Conservation (phyloP, 2,329 filamentous ascomycete species). For the Diaporthe destruens region DNA sequence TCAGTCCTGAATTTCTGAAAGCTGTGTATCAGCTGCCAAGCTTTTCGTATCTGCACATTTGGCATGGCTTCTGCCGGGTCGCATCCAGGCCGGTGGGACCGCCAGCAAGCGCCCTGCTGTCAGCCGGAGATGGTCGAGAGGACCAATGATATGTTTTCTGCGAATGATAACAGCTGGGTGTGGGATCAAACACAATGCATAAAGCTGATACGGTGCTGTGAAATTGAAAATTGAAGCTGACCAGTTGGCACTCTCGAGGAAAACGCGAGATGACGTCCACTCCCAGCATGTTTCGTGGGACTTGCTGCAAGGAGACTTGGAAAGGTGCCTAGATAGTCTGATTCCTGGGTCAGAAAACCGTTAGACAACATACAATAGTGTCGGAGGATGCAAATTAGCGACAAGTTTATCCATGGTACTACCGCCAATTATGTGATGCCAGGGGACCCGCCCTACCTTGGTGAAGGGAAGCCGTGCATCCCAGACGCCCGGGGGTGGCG, state of each 20-base stretch:
- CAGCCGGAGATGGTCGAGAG: not conserved
- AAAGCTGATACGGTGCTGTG: not conserved
- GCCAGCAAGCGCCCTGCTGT: not conserved
- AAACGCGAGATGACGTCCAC: not conserved
- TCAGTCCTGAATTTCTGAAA: not conserved
- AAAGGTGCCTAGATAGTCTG: not conserved
- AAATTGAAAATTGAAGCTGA: not conserved
- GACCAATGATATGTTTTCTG: not conserved
- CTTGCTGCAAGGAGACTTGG: not conserved
- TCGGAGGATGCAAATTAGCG: not conserved
- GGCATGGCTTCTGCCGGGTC: not conserved
- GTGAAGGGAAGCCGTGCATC: not conserved
- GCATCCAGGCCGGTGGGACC: not conserved
- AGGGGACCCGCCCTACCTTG: not conserved
- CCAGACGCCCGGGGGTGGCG: not conserved
- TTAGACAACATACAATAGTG: not conserved
- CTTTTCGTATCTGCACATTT: constrained; percentile 1
- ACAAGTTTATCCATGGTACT: not conserved
- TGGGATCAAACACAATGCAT: not conserved
- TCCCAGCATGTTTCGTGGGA: not conserved
- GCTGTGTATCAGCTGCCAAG: not conserved
- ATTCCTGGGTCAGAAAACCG: not conserved
- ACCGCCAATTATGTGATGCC: not conserved
- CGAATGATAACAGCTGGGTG: not conserved
- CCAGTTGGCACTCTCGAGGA: not conserved